Evolutionary conservation across 2,329 filamentous ascomycete genomes (phyloP).

Genomic region (Fusarium humuli): DNA sequence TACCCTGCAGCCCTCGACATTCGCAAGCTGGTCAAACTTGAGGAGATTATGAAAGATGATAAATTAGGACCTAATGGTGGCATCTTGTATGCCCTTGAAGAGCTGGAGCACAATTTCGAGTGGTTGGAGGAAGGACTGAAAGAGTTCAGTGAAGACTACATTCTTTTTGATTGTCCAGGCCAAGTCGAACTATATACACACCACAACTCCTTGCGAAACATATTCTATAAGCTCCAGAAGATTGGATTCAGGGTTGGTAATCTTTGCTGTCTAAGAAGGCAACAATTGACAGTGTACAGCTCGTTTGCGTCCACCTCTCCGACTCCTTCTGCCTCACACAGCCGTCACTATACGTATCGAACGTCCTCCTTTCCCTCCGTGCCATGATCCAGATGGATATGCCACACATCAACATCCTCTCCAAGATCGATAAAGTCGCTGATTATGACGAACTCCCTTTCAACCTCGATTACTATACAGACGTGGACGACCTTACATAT

Average conservation of each 20-base stretch:
- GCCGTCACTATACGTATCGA: conserved; percentile 94
- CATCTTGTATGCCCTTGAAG: conserved; percentile 92
- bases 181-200: conserved; percentile 98
- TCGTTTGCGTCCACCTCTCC: conserved; percentile 92
- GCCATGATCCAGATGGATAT: conserved; percentile 99
- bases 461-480: conserved; percentile 96
- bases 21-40: conserved; percentile 85
- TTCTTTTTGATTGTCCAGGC: conserved; percentile 95
- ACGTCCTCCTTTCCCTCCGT: conserved; percentile 89
- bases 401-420: conserved; percentile 93
- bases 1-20: conserved; percentile 94
- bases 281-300: conserved; percentile 63
- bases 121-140: conserved; percentile 88
- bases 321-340: conserved; percentile 94
- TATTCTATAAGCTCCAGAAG: conserved; percentile 92
- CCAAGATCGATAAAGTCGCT: conserved; percentile 94
- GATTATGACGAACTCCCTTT: conserved; percentile 90
- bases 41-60: conserved; percentile 95
- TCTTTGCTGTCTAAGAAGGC: neutral
- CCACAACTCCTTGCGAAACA: conserved; percentile 89
- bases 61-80: conserved; percentile 92
- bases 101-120: conserved; percentile 92
- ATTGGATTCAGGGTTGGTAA: conserved; percentile 84
- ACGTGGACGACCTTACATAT: conserved; percentile 92
- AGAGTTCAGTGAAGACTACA: conserved; percentile 86